Conservation (phyloP, 768 basidiomycete species). For the Ramaria sp. region DNA sequence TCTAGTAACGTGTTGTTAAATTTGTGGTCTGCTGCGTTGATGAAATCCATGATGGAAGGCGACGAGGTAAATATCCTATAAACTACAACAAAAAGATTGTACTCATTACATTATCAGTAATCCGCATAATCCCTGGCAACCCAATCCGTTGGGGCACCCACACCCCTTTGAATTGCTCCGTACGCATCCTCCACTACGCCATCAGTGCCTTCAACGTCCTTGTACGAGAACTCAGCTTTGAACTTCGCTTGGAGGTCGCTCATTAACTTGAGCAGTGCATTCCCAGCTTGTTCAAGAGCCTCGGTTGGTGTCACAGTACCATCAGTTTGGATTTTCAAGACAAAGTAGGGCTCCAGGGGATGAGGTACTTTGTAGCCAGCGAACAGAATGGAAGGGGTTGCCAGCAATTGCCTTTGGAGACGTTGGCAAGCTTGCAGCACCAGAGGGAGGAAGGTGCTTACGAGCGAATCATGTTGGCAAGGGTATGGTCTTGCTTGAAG, state of each 20-base stretch:
- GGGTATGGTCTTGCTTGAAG: constrained; percentile 93
- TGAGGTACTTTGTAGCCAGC: constrained; percentile 98
- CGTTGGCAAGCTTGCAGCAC: constrained; percentile 1
- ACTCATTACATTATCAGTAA: neutral
- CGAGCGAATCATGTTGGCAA: constrained; percentile 96
- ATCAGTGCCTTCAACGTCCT: constrained; percentile 41
- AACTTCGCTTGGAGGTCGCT: constrained; percentile 63
- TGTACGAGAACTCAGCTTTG: constrained; percentile 73
- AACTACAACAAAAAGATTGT: neutral
- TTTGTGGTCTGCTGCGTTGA: neutral
- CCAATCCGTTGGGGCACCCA: constrained; percentile 6
- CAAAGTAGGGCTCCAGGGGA: constrained; percentile 87
- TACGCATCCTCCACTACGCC: constrained; percentile 41
- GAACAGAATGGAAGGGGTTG: constrained; percentile 82
- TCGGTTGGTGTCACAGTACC: constrained; percentile 73
- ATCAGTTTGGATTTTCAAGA: constrained; percentile 94
- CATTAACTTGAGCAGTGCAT: constrained; percentile 51
- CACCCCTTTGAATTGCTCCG: constrained; percentile 21
- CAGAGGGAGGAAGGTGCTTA: constrained; percentile 30
- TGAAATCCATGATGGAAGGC: neutral
- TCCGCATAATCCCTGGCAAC: constrained; percentile 7
- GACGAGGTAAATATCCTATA: neutral
- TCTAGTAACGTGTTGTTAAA: too few relatives aligned
- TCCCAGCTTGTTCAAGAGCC: constrained; percentile 76
- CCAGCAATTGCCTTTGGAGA: constrained; percentile 67